These are phyloP conservation scores for Vanderwaltozyma tropicalis DNA, from an alignment of 805 yeast species.

Conservation along the genomic window DNA sequence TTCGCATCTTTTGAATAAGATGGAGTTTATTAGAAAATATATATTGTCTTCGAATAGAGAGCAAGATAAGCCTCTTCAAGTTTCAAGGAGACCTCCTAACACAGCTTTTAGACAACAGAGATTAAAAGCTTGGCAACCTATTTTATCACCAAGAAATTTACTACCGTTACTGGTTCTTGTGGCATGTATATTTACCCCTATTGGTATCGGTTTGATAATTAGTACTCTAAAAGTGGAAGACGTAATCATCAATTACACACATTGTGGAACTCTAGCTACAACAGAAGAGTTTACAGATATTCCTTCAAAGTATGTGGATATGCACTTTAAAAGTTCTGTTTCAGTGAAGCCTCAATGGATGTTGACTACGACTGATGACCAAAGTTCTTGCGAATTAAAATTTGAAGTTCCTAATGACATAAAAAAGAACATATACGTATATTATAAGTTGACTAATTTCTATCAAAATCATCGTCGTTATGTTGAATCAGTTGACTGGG, in stretches of 20 bases:
- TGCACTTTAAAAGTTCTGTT: slow-evolving; percentile 46
- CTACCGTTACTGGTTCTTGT: slow-evolving; percentile 69
- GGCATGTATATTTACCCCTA: slow-evolving; percentile 76
- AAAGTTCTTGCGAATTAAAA: slow-evolving; percentile 48
- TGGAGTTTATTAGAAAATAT: too few species aligned
- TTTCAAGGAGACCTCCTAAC: slow-evolving; percentile 49
- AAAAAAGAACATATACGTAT: slow-evolving; percentile 61
- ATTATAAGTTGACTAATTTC: slow-evolving; percentile 81
- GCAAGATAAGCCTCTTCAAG: background rate
- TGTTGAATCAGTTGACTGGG: slow-evolving; percentile 72
- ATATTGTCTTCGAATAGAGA: background rate
- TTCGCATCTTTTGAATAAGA: too few species aligned
- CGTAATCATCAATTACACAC: slow-evolving; percentile 61
- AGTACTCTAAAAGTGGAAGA: slow-evolving; percentile 76
- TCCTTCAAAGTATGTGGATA: slow-evolving; percentile 47
- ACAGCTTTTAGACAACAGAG: slow-evolving; percentile 74
- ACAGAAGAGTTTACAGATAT: slow-evolving; percentile 35
- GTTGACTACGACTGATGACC: slow-evolving; percentile 33
- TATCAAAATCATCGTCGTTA: slow-evolving; percentile 92
- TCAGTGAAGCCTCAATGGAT: slow-evolving; percentile 52
- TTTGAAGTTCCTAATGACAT: slow-evolving; percentile 67
- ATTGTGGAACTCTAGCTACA: slow-evolving; percentile 49
- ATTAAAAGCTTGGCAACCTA: slow-evolving; percentile 65
- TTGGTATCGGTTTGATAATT: slow-evolving; percentile 75
- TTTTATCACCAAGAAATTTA: slow-evolving; percentile 83